Percentiles rank a stretch among this genome's conserved stretches.
Conservation (phyloP, 2,329 filamentous ascomycete species). For the Cryphonectria parasitica region DNA sequence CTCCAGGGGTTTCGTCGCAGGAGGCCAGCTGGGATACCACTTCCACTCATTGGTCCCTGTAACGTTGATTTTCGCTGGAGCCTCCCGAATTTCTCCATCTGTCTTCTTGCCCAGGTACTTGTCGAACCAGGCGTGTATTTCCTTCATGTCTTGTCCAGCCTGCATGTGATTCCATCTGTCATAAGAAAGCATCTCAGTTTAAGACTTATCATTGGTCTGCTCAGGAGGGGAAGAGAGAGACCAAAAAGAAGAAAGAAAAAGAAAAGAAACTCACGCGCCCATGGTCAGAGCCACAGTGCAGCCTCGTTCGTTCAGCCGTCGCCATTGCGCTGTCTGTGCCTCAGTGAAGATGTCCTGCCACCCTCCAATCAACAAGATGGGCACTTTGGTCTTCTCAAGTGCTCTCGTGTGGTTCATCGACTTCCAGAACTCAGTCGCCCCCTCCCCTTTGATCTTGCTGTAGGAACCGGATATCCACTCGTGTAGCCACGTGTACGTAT, state of each 20-base stretch:
- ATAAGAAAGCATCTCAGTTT: neutral
- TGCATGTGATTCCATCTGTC: constrained; percentile 22
- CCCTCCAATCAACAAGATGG: constrained; percentile 19
- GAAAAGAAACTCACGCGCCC: constrained; percentile 10
- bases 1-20: constrained; percentile 15
- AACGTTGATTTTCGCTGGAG: constrained; percentile 17
- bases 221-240: no score
- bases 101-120: constrained; percentile 19
- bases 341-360: constrained; percentile 25
- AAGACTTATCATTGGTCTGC: neutral
- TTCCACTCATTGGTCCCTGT: constrained; percentile 25
- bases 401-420: constrained; percentile 19
- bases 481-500: constrained; percentile 12
- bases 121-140: constrained; percentile 22
- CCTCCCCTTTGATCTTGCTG: neutral
- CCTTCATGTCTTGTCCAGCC: constrained; percentile 5
- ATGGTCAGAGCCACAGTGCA: constrained; percentile 21
- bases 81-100: neutral
- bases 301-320: constrained; percentile 14
- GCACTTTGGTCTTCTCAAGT: constrained; percentile 3
- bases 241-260: no score
- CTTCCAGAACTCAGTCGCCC: constrained; percentile 13
- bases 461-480: constrained; percentile 14
- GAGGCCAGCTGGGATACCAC: constrained; percentile 28
- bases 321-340: constrained; percentile 8